Conservation (phyloP, 179 eudicot species). For the Amaranthus tricolor region DNA sequence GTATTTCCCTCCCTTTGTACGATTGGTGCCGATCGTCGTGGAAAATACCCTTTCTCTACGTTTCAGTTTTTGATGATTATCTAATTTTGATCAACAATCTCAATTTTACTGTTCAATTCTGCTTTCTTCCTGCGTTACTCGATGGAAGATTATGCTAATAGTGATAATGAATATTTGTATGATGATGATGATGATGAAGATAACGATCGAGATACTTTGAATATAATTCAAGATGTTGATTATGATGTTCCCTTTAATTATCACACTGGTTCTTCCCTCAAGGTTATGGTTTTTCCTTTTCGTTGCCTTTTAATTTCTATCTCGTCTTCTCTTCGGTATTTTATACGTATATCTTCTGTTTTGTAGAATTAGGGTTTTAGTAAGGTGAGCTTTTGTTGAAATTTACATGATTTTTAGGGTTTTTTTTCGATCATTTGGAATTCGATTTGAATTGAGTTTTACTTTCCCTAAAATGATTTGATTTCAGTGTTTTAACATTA, state of each 20-base stretch:
- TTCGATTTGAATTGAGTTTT: background rate
- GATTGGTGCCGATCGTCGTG: background rate
- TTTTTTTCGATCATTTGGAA: background rate
- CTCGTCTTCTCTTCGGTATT: background rate
- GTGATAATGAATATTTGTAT: conserved; percentile 30
- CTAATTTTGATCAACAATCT: background rate
- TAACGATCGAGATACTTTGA: conserved; percentile 23
- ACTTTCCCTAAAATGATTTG: too few relatives aligned
- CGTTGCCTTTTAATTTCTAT: background rate
- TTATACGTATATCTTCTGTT: background rate
- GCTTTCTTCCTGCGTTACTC: background rate
- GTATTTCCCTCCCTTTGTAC: background rate
- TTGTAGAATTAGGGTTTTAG: background rate
- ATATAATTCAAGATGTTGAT: conserved; percentile 26
- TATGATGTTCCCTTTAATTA: conserved; percentile 1
- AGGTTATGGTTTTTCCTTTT: conserved; percentile 24
- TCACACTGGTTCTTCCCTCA: conserved; percentile 22
- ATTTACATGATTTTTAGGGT: background rate
- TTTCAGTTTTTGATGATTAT: background rate
- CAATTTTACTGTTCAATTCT: background rate
- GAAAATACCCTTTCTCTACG: background rate
- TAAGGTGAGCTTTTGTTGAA: background rate
- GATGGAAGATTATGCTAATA: conserved; percentile 28
- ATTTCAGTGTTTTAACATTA: too few relatives aligned
- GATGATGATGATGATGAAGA: conserved; percentile 15